A percentile compares a stretch with the other conserved stretches of the same genome.
Conservation (phyloP, 495 filamentous ascomycete genomes). For the Rhypophila decipiens region DNA sequence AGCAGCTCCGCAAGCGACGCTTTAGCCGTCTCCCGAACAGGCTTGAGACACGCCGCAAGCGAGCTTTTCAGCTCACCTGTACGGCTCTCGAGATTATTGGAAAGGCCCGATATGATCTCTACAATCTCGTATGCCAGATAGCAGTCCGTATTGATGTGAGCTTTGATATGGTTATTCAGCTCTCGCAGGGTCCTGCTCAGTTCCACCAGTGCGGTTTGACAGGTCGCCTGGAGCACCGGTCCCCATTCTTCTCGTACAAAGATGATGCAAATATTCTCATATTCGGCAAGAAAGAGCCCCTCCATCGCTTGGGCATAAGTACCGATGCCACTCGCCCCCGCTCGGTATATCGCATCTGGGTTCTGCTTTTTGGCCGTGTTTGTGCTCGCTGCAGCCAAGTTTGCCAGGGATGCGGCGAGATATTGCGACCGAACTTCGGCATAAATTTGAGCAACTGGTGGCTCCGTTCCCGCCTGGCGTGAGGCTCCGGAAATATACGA, state of each 20-base stretch:
- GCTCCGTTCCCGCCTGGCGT: slow-evolving; percentile 45
- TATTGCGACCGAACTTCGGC: slow-evolving; percentile 81
- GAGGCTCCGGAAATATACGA: slow-evolving; percentile 34
- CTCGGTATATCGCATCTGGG: slow-evolving; percentile 73
- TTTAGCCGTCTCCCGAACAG: slow-evolving; percentile 87
- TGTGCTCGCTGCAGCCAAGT: slow-evolving; percentile 79
- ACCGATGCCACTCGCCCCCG: slow-evolving; percentile 89
- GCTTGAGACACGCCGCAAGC: slow-evolving; percentile 78
- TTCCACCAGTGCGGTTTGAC: slow-evolving; percentile 66
- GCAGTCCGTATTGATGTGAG: slow-evolving; percentile 85
- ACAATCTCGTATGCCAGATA: slow-evolving; percentile 95
- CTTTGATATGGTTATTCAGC: slow-evolving; percentile 80
- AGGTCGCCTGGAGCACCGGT: slow-evolving; percentile 68
- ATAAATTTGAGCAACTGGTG: slow-evolving; percentile 65
- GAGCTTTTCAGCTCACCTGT: slow-evolving; percentile 81
- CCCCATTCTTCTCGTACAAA: slow-evolving; percentile 83
- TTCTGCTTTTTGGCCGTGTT: slow-evolving; percentile 79
- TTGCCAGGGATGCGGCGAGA: slow-evolving; percentile 68
- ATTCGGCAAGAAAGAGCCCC: slow-evolving; percentile 76
- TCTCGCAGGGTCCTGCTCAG: slow-evolving; percentile 82
- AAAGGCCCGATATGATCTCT: slow-evolving; percentile 78
- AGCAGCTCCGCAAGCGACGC: slow-evolving; percentile 75
- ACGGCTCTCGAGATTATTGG: slow-evolving; percentile 68
- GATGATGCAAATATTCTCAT: slow-evolving; percentile 76
- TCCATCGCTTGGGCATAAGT: slow-evolving; percentile 85